These are phyloP conservation scores for Theileria luwenshuni DNA, from an alignment of 169 alveolate species.

Conservation along the genomic window DNA sequence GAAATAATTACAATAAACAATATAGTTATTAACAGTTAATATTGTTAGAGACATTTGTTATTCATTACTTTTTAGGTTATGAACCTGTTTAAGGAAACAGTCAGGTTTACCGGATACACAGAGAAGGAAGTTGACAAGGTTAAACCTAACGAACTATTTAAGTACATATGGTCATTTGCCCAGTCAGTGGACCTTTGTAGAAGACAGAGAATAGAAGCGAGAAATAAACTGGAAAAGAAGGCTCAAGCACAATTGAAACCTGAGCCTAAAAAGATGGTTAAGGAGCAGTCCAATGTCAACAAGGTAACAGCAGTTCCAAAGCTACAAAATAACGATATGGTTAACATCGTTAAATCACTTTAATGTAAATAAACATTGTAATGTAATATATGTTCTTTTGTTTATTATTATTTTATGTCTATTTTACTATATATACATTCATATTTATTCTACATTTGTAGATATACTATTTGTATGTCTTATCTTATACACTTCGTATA, in stretches of 20 bases:
- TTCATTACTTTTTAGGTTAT: conserved; percentile 65
- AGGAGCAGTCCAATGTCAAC: conserved; percentile 19
- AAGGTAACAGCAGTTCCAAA: conserved; percentile 57
- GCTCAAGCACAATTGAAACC: conserved; percentile 70
- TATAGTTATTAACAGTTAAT: conserved; percentile 32
- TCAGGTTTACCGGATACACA: conserved; percentile 81
- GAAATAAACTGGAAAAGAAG: conserved; percentile 71
- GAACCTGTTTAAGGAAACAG: conserved; percentile 75
- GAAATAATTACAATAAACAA: background rate
- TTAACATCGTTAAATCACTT: conserved; percentile 49
- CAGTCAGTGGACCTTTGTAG: conserved; percentile 80
- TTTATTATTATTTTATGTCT: too few species aligned
- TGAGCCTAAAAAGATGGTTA: conserved; percentile 40
- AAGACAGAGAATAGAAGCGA: conserved; percentile 78
- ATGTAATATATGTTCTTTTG: background rate
- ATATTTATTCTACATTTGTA: too few species aligned
- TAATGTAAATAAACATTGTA: conserved; percentile 1
- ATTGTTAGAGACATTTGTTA: conserved; percentile 55
- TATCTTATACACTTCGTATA: too few species aligned
- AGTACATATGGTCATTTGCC: conserved; percentile 81
- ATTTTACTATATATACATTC: too few species aligned
- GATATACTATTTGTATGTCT: too few species aligned
- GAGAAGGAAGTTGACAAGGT: conserved; percentile 83
- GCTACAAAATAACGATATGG: conserved; percentile 43
- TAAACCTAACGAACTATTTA: conserved; percentile 83